Evolutionary conservation across 257 asterid genomes (phyloP).

Genomic region (Catharanthus roseus): DNA sequence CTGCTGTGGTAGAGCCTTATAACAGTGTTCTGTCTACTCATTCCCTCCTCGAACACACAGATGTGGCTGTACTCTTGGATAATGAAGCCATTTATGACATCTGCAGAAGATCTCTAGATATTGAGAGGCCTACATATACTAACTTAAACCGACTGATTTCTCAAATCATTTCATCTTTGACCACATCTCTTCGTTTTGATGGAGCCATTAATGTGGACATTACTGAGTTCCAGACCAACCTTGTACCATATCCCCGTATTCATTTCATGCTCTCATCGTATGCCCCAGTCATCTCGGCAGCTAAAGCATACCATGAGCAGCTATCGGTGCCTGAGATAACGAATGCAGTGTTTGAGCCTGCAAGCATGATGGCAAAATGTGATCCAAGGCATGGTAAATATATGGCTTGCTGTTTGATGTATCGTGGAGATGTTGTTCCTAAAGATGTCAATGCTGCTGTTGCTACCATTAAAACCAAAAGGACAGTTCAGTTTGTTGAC

Average conservation of each 20-base stretch:
- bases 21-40: constrained; percentile 91
- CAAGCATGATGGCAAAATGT: constrained; percentile 96
- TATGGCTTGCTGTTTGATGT: constrained; percentile 98
- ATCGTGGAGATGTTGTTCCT: constrained; percentile 91
- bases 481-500: constrained; percentile 90
- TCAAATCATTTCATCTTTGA: constrained; percentile 75
- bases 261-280: constrained; percentile 97
- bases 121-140: constrained; percentile 89
- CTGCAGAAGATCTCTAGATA: constrained; percentile 76
- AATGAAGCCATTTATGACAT: constrained; percentile 92
- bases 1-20: constrained; percentile 96
- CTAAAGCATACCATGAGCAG: constrained; percentile 84
- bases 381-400: constrained; percentile 92
- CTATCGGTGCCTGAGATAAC: constrained; percentile 87
- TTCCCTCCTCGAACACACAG: constrained; percentile 87
- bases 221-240: constrained; percentile 90
- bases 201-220: constrained; percentile 89
- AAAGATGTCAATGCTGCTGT: constrained; percentile 96
- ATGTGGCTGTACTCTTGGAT: constrained; percentile 76
- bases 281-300: constrained; percentile 91
- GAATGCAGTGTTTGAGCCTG: constrained; percentile 83
- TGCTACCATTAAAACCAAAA: constrained; percentile 78
- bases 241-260: constrained; percentile 90
- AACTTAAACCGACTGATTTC: constrained; percentile 81
- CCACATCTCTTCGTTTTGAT: constrained; percentile 85